Percentiles rank a stretch among this genome's conserved stretches.
These are phyloP conservation scores for Blumeriella jaapii DNA, from an alignment of 2,329 filamentous ascomycete species.

Conservation along the genomic window DNA sequence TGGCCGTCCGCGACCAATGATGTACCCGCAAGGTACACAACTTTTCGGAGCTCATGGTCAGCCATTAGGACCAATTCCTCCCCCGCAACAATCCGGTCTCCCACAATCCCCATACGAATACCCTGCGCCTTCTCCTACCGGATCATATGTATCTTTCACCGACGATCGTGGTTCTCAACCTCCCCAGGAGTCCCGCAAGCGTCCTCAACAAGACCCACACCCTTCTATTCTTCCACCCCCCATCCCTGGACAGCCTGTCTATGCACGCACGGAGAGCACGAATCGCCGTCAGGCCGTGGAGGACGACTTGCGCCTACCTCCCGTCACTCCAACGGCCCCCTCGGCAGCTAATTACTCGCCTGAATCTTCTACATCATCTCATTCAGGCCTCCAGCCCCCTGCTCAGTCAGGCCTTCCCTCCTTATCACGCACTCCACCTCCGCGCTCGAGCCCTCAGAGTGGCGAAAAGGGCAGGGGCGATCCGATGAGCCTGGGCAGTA, in stretches of 20 bases:
- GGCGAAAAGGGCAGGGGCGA: slow-evolving; percentile 19
- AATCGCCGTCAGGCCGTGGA: slow-evolving; percentile 22
- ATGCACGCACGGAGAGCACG: slow-evolving; percentile 19
- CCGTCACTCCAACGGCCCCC: slow-evolving; percentile 22
- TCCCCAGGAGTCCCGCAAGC: slow-evolving; percentile 23
- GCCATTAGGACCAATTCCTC: slow-evolving; percentile 25
- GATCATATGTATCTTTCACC: slow-evolving; percentile 21
- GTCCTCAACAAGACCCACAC: slow-evolving; percentile 27
- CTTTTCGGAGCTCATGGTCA: slow-evolving; percentile 32
- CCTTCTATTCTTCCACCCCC: slow-evolving; percentile 29
- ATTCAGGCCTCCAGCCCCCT: slow-evolving; percentile 22
- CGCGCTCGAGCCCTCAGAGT: slow-evolving; percentile 18
- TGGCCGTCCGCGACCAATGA: slow-evolving; percentile 24
- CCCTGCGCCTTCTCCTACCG: slow-evolving; percentile 25
- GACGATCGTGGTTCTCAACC: slow-evolving; percentile 14
- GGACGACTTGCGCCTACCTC: slow-evolving; percentile 26
- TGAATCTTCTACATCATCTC: slow-evolving; percentile 23
- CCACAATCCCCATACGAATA: slow-evolving; percentile 24
- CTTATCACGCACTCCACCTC: slow-evolving; percentile 24
- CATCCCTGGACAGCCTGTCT: slow-evolving; percentile 24
- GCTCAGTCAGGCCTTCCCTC: slow-evolving; percentile 17
- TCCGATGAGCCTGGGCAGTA: slow-evolving; percentile 27
- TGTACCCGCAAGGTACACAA: slow-evolving; percentile 22
- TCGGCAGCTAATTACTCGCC: slow-evolving; percentile 24
- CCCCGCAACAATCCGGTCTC: slow-evolving; percentile 13